phyloP scores from a whole-genome alignment of 495 filamentous ascomycete species.

The Hypomontagnella monticulosa region DNA sequence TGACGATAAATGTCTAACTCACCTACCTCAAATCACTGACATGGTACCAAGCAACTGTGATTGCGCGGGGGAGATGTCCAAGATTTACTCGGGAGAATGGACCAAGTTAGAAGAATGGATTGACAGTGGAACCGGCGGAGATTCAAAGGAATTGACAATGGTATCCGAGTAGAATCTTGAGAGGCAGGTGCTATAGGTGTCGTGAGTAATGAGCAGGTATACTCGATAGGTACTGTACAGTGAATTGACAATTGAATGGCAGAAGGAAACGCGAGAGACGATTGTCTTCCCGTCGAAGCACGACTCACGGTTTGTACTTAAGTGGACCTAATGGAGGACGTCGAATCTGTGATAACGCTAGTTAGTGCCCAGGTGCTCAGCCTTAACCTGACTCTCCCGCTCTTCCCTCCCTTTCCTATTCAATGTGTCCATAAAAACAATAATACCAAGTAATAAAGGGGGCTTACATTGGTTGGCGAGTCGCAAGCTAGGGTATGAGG shows the following conservation, averaged over 20 bases:
- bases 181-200: conserved; percentile 1
- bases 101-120: not conserved
- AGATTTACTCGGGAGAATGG: not conserved
- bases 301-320: conserved; percentile 25
- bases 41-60: conserved; percentile 8
- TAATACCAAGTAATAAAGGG: conserved; percentile 23
- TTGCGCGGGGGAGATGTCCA: conserved; percentile 5
- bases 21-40: conserved; percentile 24
- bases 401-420: not conserved
- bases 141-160: conserved; percentile 7
- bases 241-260: not conserved
- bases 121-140: conserved; percentile 6
- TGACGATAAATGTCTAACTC: conserved; percentile 6
- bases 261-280: conserved; percentile 19
- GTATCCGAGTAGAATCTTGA: conserved; percentile 1
- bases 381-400: conserved; percentile 5
- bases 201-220: not conserved
- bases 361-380: conserved; percentile 14
- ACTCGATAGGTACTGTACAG: not conserved
- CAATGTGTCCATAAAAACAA: not conserved
- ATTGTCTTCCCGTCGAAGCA: conserved; percentile 12
- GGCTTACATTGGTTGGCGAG: conserved; percentile 26
- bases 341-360: conserved; percentile 29
- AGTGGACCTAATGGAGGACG: conserved; percentile 29
- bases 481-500: conserved; percentile 8